Base-by-base conservation (phyloP, 148 eudicot genomes). In the Linanthus parryae region DNA sequence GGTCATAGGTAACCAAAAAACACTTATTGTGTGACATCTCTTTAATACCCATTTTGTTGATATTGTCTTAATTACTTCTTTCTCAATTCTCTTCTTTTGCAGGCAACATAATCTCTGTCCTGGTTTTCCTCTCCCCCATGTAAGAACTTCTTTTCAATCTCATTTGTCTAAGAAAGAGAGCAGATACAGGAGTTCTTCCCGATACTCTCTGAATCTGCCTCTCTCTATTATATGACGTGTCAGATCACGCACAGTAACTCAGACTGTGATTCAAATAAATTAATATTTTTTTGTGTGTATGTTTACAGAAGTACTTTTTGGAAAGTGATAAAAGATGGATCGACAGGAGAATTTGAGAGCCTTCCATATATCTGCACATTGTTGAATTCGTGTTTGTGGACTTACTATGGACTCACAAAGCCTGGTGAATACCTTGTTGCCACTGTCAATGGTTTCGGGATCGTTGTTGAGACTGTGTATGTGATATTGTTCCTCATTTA, bases 311-410 rank as follows among this genome's bases (percentile, higher is more conserved):
- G 66, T n/a, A 82, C 89, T 1, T 78, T 82, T 44, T 49, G 58
- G 52, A 64, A n/a, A 28, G 73, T 82, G 20, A 44, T 75, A 16
- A 68, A 65, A 55, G 56, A 54, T 2, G 14, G 46, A 58, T 75
- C 79, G 1, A 82, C 84, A 0, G 79, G 70, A 24, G 72, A 67
- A 7, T 82, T 75, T 27, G 72, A 75, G 44, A 78, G 84, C 63
- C n/a, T 82, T 9, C 88, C 88, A 8, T 82, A 82, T 57, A 57
- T 75, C n/a, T 66, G 73, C 51, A 62, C 80, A 36, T 59, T 82
- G 2, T 51, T 82, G 43, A 78, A 57, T 53, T 58, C 81, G 10
- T 61, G 59, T 1, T 16, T 78, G 13, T 78, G 84, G 84, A 73
- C 79, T 35, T 82, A 82, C 25, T 82, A 82, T 31, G 88, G 88